Evolutionary conservation across 2,329 filamentous ascomycete species (phyloP).

Genomic region (Penicillium frequentans): DNA sequence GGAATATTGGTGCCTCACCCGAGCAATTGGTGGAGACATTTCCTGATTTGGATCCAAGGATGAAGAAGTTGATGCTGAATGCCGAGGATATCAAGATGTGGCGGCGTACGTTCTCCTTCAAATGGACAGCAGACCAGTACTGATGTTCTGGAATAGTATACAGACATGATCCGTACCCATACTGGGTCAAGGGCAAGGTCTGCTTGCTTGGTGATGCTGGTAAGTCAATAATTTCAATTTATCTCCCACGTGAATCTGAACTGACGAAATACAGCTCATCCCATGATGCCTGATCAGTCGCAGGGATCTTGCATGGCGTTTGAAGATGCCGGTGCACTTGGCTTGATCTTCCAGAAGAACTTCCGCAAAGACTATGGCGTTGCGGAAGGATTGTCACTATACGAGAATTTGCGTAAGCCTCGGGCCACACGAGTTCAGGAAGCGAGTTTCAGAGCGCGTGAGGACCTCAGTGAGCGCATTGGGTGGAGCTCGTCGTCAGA

Average conservation of each 20-base stretch:
- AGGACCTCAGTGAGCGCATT: slow-evolving; percentile 31
- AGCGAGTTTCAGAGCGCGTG: slow-evolving; percentile 27
- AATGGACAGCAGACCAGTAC: neutral
- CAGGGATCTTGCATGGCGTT: slow-evolving; percentile 42
- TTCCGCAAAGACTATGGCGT: slow-evolving; percentile 22
- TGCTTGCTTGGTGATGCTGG: slow-evolving; percentile 32
- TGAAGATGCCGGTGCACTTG: slow-evolving; percentile 43
- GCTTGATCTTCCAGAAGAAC: slow-evolving; percentile 34
- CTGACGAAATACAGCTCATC: slow-evolving; percentile 22
- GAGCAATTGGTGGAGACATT: slow-evolving; percentile 26
- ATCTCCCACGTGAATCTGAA: neutral
- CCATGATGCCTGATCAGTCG: slow-evolving; percentile 35
- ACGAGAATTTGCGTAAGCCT: slow-evolving; percentile 30
- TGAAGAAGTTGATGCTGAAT: slow-evolving; percentile 23
- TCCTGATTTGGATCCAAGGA: slow-evolving; percentile 20
- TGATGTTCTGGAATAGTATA: slow-evolving; percentile 16
- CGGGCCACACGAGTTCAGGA: slow-evolving; percentile 32
- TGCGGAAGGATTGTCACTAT: slow-evolving; percentile 23
- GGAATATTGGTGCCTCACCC: slow-evolving; percentile 22
- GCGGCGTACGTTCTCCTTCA: slow-evolving; percentile 15
- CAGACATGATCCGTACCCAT: slow-evolving; percentile 28
- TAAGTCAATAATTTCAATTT: neutral
- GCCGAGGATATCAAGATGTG: slow-evolving; percentile 29
- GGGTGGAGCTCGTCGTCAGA: slow-evolving; percentile 29
- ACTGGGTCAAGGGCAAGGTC: slow-evolving; percentile 29